phyloP scores from a whole-genome alignment of 768 basidiomycete genomes.

The Lyophyllum semitale region DNA sequence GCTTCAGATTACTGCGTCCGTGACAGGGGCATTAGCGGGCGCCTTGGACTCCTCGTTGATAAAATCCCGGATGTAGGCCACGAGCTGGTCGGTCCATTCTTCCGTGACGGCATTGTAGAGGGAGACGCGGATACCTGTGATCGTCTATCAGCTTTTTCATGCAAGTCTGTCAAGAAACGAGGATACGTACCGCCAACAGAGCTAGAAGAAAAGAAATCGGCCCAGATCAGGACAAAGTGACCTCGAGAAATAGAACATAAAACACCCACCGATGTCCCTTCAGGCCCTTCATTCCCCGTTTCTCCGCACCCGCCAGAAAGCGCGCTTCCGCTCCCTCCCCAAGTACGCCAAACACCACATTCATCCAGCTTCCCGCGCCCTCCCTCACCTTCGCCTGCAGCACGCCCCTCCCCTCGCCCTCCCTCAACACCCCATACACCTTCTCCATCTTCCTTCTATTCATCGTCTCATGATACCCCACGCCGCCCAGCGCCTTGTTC shows the following conservation, averaged over 20 bases:
- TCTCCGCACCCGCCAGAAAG: conserved; percentile 83
- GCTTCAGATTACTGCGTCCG: conserved; percentile 7
- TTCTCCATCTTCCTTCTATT: conserved; percentile 77
- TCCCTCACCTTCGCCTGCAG: conserved; percentile 71
- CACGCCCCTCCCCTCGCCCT: conserved; percentile 71
- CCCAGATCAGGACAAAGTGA: not conserved
- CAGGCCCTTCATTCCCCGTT: conserved; percentile 77
- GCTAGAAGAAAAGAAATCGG: conserved; percentile 29
- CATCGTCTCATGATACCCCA: conserved; percentile 61
- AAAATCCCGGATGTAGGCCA: conserved; percentile 64
- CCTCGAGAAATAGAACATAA: not conserved
- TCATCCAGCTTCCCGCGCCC: conserved; percentile 92
- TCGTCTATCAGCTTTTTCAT: not conserved
- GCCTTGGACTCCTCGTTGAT: conserved; percentile 23
- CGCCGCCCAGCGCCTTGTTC: conserved; percentile 64
- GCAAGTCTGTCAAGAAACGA: not conserved
- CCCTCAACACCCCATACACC: conserved; percentile 72
- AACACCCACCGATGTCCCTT: conserved; percentile 87
- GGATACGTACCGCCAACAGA: conserved; percentile 51
- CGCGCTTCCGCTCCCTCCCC: conserved; percentile 71
- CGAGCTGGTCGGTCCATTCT: conserved; percentile 63
- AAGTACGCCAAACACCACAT: conserved; percentile 80
- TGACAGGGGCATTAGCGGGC: conserved; percentile 4
- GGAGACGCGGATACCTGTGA: conserved; percentile 73
- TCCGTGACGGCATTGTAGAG: conserved; percentile 89